Conservation (phyloP, 495 filamentous ascomycete species). For the Talaromyces thailandensis region DNA sequence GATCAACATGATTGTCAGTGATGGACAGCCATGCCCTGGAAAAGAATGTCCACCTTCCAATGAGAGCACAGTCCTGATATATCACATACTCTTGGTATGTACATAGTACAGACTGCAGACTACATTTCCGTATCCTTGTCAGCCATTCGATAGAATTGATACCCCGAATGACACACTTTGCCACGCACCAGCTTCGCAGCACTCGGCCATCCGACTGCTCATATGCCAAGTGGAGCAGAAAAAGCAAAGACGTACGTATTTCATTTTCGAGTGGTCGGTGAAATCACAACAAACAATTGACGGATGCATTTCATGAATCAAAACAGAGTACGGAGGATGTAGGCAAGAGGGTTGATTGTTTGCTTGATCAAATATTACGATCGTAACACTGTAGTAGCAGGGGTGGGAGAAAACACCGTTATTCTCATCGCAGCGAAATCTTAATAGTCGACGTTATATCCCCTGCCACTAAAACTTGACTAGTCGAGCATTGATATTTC, state of each 20-base stretch:
- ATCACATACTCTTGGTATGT: too few relatives aligned
- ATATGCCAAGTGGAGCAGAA: background rate
- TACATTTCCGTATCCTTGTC: background rate
- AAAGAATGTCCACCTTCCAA: background rate
- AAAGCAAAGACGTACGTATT: background rate
- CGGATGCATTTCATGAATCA: background rate
- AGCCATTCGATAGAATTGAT: background rate
- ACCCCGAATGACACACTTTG: background rate
- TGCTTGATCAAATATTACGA: background rate
- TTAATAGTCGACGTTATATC: background rate
- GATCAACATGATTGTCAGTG: background rate
- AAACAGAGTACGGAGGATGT: background rate
- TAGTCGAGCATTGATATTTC: background rate
- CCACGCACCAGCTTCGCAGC: background rate
- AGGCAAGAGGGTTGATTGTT: background rate
- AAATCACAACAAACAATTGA: background rate
- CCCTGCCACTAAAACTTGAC: background rate
- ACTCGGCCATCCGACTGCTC: background rate
- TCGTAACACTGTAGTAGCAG: background rate
- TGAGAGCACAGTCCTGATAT: background rate
- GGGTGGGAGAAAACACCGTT: background rate
- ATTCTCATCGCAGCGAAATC: background rate
- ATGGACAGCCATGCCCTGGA: background rate
- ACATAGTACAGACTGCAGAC: background rate
- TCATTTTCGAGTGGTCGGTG: background rate